Evolutionary conservation across 163 green algal genomes (phyloP).

Genomic region (Scenedesmus sp.): DNA sequence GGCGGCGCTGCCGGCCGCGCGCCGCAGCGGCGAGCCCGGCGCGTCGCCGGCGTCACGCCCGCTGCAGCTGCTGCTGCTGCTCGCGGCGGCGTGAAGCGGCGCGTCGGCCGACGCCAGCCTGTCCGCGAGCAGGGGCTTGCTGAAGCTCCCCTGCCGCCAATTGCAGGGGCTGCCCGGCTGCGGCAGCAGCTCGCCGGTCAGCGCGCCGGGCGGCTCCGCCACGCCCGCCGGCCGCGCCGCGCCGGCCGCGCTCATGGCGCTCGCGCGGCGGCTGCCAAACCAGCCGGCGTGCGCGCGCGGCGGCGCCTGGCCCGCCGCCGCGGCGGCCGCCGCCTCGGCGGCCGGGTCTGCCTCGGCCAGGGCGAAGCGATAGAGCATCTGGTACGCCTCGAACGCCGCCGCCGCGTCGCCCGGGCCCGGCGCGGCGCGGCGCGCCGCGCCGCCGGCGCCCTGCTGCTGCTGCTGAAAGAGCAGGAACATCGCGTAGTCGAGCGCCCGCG

Average conservation of each 20-base stretch:
- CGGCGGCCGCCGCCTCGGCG: background rate
- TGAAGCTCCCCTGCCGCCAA: background rate
- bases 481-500: constrained; percentile 28
- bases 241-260: background rate
- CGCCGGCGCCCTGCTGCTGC: background rate
- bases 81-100: background rate
- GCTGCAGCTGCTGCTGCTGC: background rate
- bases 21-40: background rate
- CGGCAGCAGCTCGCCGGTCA: too few relatives aligned
- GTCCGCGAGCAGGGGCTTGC: background rate
- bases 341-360: background rate
- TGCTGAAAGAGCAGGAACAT: constrained; percentile 44
- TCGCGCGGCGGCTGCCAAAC: constrained; percentile 22
- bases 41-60: background rate
- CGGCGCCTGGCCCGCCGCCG: background rate
- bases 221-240: background rate
- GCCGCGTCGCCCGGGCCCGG: too few relatives aligned
- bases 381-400: constrained; percentile 20
- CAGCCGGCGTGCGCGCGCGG: background rate
- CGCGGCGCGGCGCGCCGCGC: background rate
- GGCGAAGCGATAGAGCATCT: constrained; percentile 21
- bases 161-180: constrained; percentile 23
- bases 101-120: too few relatives aligned
- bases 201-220: background rate
- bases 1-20: too few relatives aligned